Percentiles rank a stretch among this genome's conserved stretches.
Evolutionary conservation across 257 asterid species (phyloP).

Genomic region (Agastache rugosa): DNA sequence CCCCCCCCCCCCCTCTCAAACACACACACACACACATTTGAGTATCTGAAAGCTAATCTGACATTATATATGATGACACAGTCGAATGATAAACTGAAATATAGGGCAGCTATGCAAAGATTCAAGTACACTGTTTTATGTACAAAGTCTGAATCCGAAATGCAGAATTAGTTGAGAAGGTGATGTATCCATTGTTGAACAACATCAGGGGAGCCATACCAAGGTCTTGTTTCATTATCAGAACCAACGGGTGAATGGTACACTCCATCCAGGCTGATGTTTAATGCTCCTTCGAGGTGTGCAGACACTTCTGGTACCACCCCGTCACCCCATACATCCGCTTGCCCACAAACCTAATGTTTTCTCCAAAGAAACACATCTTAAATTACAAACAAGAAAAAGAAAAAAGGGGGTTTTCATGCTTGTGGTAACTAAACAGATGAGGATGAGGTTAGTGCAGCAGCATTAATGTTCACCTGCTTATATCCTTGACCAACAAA

Average conservation of each 20-base stretch:
- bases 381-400: background rate
- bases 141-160: background rate
- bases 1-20: background rate
- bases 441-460: background rate
- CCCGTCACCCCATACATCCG: conserved; percentile 94
- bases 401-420: background rate
- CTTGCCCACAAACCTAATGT: conserved; percentile 86
- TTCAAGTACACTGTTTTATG: background rate
- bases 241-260: conserved; percentile 92
- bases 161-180: conserved; percentile 55
- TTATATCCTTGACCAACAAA: conserved; percentile 94
- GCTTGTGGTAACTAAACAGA: background rate
- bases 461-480: conserved; percentile 57
- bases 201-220: conserved; percentile 88
- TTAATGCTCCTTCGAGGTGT: conserved; percentile 86
- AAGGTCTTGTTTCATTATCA: conserved; percentile 72
- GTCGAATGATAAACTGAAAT: background rate
- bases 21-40: background rate
- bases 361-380: conserved; percentile 12
- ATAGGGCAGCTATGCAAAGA: conserved; percentile 4
- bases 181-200: conserved; percentile 88
- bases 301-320: conserved; percentile 94
- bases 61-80: background rate
- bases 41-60: background rate
- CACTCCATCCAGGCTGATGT: conserved; percentile 74